These are phyloP conservation scores for Porphyrellus cyaneotinctus DNA, from an alignment of 768 basidiomycete species.

Conservation along the genomic window DNA sequence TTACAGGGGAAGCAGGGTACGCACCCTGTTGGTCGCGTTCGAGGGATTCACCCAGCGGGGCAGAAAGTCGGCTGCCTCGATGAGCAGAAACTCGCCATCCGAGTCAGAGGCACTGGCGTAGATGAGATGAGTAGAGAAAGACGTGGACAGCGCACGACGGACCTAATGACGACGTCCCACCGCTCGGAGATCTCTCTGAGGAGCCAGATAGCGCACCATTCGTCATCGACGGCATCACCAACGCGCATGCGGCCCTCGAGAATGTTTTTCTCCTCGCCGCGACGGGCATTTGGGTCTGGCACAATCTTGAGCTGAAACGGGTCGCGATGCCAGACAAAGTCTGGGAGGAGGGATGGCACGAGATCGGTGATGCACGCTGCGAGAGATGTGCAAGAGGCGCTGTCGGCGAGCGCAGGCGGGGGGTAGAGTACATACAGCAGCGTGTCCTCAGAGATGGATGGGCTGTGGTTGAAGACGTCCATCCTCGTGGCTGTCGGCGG, in stretches of 20 bases:
- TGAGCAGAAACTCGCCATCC: constrained; percentile 94
- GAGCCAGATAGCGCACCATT: constrained; percentile 94
- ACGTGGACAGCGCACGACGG: constrained; percentile 18
- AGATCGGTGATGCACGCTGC: constrained; percentile 62
- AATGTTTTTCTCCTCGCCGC: constrained; percentile 41
- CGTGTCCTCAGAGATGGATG: constrained; percentile 82
- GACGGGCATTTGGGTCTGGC: constrained; percentile 37
- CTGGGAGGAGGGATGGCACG: constrained; percentile 51
- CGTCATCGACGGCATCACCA: constrained; percentile 96
- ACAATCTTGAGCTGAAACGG: constrained; percentile 73
- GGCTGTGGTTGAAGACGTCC: constrained; percentile 72
- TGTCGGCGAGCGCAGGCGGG: constrained; percentile 48
- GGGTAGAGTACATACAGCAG: constrained; percentile 75
- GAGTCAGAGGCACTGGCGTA: constrained; percentile 60
- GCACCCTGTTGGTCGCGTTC: constrained; percentile 90
- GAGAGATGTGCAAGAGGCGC: constrained; percentile 56
- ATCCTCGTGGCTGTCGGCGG: constrained; percentile 26
- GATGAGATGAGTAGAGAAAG: constrained; percentile 1
- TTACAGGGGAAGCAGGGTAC: constrained; percentile 33
- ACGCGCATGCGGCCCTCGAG: constrained; percentile 86
- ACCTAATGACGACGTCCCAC: constrained; percentile 85
- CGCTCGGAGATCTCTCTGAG: constrained; percentile 68
- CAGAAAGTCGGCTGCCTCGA: constrained; percentile 89
- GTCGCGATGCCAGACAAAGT: constrained; percentile 83
- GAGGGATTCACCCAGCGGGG: constrained; percentile 89